A percentile compares a stretch with the other conserved stretches of the same genome.
These are phyloP conservation scores for Pleurotus cornucopiae DNA, from an alignment of 768 basidiomycete genomes.

Conservation along the genomic window DNA sequence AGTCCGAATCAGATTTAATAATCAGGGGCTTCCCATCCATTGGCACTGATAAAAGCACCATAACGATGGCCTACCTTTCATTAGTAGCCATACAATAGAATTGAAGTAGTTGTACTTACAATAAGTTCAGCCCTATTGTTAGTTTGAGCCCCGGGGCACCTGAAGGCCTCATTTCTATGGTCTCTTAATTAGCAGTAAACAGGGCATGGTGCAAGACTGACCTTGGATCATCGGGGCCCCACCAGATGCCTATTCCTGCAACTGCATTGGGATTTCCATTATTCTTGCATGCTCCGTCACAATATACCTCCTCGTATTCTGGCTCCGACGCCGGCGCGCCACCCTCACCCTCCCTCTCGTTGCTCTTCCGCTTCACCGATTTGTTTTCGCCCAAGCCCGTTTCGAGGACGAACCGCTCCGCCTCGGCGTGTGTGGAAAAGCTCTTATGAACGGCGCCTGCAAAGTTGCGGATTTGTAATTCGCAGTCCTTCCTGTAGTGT, in stretches of 20 bases:
- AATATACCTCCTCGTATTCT: conserved; percentile 57
- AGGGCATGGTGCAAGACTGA: conserved; percentile 18
- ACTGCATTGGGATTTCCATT: conserved; percentile 67
- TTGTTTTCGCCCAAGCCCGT: conserved; percentile 21
- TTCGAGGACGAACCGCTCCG: conserved; percentile 46
- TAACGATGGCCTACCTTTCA: conserved; percentile 66
- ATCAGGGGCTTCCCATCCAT: conserved; percentile 49
- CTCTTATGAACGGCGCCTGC: conserved; percentile 62
- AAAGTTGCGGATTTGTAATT: conserved; percentile 65
- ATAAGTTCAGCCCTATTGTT: conserved; percentile 89
- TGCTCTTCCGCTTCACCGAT: conserved; percentile 22
- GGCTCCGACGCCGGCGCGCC: no score
- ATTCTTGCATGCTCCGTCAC: conserved; percentile 82
- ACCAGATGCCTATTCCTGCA: conserved; percentile 91
- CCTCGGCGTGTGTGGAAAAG: conserved; percentile 52
- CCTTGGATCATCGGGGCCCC: conserved; percentile 68
- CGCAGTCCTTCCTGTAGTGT: conserved; percentile 63
- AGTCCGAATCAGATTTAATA: conserved; percentile 84
- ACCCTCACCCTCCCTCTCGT: conserved; percentile 26
- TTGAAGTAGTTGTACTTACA: conserved; percentile 34
- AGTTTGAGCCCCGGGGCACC: conserved; percentile 79
- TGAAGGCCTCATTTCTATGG: conserved; percentile 72
- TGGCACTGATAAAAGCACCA: conserved; percentile 74
- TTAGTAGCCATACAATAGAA: conserved; percentile 1
- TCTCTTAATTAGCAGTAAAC: not conserved